A percentile compares a stretch with the other conserved stretches of the same genome.
These are phyloP conservation scores for Saccharomyces paradoxus DNA, from an alignment of 805 yeast genomes.

Conservation along the genomic window DNA sequence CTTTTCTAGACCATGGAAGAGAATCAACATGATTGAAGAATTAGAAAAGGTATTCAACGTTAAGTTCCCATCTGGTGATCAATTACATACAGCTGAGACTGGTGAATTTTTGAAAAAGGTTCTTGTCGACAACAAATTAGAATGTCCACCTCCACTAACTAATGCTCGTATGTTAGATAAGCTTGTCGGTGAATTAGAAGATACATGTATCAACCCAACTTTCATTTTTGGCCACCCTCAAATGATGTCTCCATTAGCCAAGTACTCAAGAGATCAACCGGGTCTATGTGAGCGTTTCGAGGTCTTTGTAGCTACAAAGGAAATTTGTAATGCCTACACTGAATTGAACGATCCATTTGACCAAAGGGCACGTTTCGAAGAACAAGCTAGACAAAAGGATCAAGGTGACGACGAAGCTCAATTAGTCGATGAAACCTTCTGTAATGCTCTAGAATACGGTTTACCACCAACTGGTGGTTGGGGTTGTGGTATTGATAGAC, in stretches of 20 bases:
- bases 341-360: slow-evolving; percentile 98
- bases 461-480: slow-evolving; percentile 99
- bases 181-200: slow-evolving; percentile 95
- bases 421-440: slow-evolving; percentile 90
- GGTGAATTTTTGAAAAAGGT: slow-evolving; percentile 79
- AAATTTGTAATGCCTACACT: slow-evolving; percentile 95
- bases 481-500: slow-evolving; percentile 98
- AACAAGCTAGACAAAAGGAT: slow-evolving; percentile 96
- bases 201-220: slow-evolving; percentile 90
- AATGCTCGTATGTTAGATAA: slow-evolving; percentile 98
- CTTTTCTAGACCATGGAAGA: slow-evolving; percentile 96
- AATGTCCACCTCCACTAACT: slow-evolving; percentile 85
- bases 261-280: slow-evolving; percentile 83
- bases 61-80: slow-evolving; percentile 92
- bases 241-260: slow-evolving; percentile 99
- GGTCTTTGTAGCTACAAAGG: slow-evolving; percentile 97
- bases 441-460: slow-evolving; percentile 96
- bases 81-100: slow-evolving; percentile 89
- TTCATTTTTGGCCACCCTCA: slow-evolving; percentile 98
- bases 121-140: slow-evolving; percentile 71
- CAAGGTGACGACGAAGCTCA: slow-evolving; percentile 99
- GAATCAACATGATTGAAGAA: slow-evolving; percentile 94
- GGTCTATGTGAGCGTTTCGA: slow-evolving; percentile 98
- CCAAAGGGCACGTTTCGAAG: slow-evolving; percentile 95
- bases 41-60: slow-evolving; percentile 79